Evolutionary conservation across 2,329 filamentous ascomycete genomes (phyloP).

Genomic region (Aphanocladium album): DNA sequence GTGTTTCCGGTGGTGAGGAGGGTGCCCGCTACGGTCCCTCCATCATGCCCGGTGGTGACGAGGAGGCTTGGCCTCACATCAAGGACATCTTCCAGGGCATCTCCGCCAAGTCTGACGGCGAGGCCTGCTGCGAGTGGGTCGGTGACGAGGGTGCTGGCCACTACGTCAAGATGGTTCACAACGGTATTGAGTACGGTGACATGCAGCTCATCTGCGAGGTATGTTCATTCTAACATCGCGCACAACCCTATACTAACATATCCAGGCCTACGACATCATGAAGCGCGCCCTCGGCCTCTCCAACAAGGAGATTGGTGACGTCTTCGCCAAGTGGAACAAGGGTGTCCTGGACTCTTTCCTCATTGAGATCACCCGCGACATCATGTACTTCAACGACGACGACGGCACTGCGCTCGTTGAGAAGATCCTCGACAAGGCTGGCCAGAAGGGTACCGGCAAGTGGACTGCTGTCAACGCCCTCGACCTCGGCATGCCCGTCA

Average conservation of each 20-base stretch:
- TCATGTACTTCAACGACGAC: conserved; percentile 97
- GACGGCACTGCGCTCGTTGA: conserved; percentile 87
- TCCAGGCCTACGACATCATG: conserved; percentile 96
- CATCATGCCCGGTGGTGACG: conserved; percentile 97
- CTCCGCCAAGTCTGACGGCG: conserved; percentile 92
- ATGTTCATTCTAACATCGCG: conserved; percentile 18
- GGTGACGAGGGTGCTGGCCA: conserved; percentile 98
- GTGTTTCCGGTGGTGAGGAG: conserved; percentile 99
- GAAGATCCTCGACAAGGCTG: conserved; percentile 98
- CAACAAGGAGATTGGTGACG: conserved; percentile 93
- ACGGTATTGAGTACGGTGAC: conserved; percentile 99
- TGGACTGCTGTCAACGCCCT: conserved; percentile 99
- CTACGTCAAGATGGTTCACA: conserved; percentile 99
- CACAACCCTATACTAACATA: not conserved
- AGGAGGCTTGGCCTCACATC: conserved; percentile 96
- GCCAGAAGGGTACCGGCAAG: conserved; percentile 99
- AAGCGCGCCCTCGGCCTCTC: conserved; percentile 90
- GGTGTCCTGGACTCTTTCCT: conserved; percentile 98
- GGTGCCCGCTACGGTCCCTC: conserved; percentile 96
- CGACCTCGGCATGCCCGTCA: conserved; percentile 97
- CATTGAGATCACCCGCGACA: conserved; percentile 97
- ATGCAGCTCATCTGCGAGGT: conserved; percentile 99
- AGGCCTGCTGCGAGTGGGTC: conserved; percentile 99
- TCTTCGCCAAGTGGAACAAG: conserved; percentile 95
- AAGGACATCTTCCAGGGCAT: conserved; percentile 99